phyloP scores from a whole-genome alignment of 1,284 basidiomycete species.

The Chondrostereum purpureum region DNA sequence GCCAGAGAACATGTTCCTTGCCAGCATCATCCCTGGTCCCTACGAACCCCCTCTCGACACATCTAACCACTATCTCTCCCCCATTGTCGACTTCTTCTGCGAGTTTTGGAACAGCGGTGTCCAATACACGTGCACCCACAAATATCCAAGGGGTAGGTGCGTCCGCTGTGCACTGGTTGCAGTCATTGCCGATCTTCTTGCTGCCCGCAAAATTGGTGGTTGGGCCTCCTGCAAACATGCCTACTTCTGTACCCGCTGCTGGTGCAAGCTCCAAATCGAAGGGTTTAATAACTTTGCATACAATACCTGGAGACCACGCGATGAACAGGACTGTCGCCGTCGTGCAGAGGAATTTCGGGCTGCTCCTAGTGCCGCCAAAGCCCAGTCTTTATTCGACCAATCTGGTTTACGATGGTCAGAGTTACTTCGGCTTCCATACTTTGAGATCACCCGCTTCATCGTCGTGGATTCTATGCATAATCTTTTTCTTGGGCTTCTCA shows the following conservation, averaged over 20 bases:
- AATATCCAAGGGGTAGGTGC: slow-evolving; percentile 19
- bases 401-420: slow-evolving; percentile 18
- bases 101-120: slow-evolving; percentile 22
- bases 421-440: slow-evolving; percentile 21
- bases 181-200: slow-evolving; percentile 29
- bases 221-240: slow-evolving; percentile 25
- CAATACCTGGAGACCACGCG: slow-evolving; percentile 1
- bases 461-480: slow-evolving; percentile 26
- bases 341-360: slow-evolving; percentile 5
- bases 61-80: slow-evolving; percentile 20
- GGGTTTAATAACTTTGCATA: neutral
- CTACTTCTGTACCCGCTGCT: slow-evolving; percentile 27
- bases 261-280: slow-evolving; percentile 9
- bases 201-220: slow-evolving; percentile 28
- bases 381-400: slow-evolving; percentile 15
- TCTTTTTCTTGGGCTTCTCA: slow-evolving; percentile 22
- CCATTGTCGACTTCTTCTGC: slow-evolving; percentile 27
- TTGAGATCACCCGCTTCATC: slow-evolving; percentile 18
- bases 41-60: slow-evolving; percentile 27
- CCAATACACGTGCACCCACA: neutral
- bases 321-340: slow-evolving; percentile 3
- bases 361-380: slow-evolving; percentile 9
- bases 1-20: slow-evolving; percentile 25
- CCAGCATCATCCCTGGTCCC: slow-evolving; percentile 27
- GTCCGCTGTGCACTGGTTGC: slow-evolving; percentile 24